Evolutionary conservation across 2,329 filamentous ascomycete genomes (phyloP), one percentile per base, ranked within the genome.

Genomic region (Penicillium sp.): DNA sequence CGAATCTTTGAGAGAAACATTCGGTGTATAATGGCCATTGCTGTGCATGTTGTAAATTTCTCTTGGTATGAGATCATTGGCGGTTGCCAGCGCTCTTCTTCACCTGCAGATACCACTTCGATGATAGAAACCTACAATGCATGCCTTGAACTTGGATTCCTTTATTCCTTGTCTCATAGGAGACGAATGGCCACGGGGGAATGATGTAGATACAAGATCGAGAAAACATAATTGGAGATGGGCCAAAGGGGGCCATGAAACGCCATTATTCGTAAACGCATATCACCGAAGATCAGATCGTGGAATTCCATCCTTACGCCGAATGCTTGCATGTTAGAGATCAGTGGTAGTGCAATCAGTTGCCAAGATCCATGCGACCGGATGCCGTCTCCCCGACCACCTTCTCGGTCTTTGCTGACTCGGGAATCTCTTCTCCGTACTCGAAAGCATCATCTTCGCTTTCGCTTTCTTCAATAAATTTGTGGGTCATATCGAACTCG

Each of bases 401-500:
- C 32, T 46, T 56, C 35, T 56, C 49, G 8, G 45, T 51, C 42
- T 55, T 63, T 6, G 48, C 51, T 13, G 6, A 9, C 25, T 71
- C 68, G 25, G 74, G 69, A 16, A 68, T 44, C 18, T 61, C 58
- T n/a, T 60, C 53, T 6, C 50, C 51, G n/a, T 47, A 52, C 8
- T 74, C 73, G 30, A 78, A 64, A 1, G 71, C 71, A 1, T 70
- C 75, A 7, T 79, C 78, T 2, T 80, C 77, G 1, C 77, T 76
- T 1, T 83, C 80, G 2, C 80, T 78, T 4, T 87, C 84, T 18
- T 84, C 81, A 1, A 78, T 74, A 31, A 94, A 95, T 0, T 85
- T 86, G 43, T 82, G 84, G 45, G 94, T 86, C 10, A 96, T 76
- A 20, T 73, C 73, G 21, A 71, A 67, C 47, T 83, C 81, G 53